phyloP scores from a whole-genome alignment of 805 yeast genomes.

The Ogataea neopini region DNA sequence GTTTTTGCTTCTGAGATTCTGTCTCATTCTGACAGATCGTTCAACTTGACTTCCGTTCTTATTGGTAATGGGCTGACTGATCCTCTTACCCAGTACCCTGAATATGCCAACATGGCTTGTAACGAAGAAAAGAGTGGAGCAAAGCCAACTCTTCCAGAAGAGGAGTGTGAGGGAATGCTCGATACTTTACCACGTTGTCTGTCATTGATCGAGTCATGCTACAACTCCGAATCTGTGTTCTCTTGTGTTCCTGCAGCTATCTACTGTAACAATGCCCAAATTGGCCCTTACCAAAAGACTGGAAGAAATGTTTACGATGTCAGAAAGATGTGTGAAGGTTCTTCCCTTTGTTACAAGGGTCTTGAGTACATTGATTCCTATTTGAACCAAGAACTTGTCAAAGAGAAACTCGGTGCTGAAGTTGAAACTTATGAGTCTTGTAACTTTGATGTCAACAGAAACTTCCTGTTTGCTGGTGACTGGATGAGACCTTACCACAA shows the following conservation, averaged over 20 bases:
- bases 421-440: slow-evolving; percentile 51
- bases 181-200: slow-evolving; percentile 65
- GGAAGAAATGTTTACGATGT: slow-evolving; percentile 68
- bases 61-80: slow-evolving; percentile 95
- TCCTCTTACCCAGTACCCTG: slow-evolving; percentile 72
- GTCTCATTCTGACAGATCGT: slow-evolving; percentile 52
- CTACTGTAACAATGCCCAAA: slow-evolving; percentile 61
- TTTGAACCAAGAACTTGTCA: slow-evolving; percentile 55
- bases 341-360: slow-evolving; percentile 53
- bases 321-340: slow-evolving; percentile 52
- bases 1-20: slow-evolving; percentile 59
- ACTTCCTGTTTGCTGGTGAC: slow-evolving; percentile 61
- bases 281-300: slow-evolving; percentile 58
- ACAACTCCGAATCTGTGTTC: slow-evolving; percentile 55
- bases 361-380: slow-evolving; percentile 51
- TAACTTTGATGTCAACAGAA: slow-evolving; percentile 49
- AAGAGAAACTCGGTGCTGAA: slow-evolving; percentile 57
- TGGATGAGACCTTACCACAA: slow-evolving; percentile 66
- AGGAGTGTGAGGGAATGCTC: slow-evolving; percentile 66
- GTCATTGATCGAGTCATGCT: slow-evolving; percentile 63
- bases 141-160: slow-evolving; percentile 68
- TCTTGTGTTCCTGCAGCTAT: slow-evolving; percentile 65
- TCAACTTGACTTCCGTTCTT: slow-evolving; percentile 73
- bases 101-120: slow-evolving; percentile 93
- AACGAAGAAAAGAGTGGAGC: slow-evolving; percentile 72